Conservation (phyloP, 805 yeast species). For the Kazachstania taianensis region DNA sequence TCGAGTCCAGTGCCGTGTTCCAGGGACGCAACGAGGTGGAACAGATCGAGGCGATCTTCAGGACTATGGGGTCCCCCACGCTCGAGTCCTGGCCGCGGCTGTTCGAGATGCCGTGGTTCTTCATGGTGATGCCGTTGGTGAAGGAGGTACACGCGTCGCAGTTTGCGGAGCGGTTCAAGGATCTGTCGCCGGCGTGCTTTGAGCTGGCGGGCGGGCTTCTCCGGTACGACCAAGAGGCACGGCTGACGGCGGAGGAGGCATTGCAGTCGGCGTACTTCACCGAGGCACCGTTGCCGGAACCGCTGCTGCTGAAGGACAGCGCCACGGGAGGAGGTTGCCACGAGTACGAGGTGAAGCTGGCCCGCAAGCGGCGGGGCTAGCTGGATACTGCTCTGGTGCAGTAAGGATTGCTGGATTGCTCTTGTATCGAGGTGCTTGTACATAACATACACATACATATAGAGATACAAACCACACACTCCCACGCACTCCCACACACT, state of each 20-base stretch:
- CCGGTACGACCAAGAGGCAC: conserved; percentile 52
- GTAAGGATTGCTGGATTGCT: background rate
- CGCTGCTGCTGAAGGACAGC: conserved; percentile 42
- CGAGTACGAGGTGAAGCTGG: conserved; percentile 62
- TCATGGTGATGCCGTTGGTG: conserved; percentile 56
- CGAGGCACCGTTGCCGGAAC: conserved; percentile 57
- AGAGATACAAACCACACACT: background rate
- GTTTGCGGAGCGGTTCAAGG: conserved; percentile 36
- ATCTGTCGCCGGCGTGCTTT: conserved; percentile 41
- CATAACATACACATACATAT: background rate
- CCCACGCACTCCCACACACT: background rate
- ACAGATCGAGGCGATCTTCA: conserved; percentile 67
- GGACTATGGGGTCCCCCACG: conserved; percentile 81
- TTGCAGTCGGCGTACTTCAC: conserved; percentile 60
- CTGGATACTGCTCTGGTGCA: conserved; percentile 1
- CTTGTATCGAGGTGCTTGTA: background rate
- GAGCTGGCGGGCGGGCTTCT: conserved; percentile 58
- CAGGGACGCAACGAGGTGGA: conserved; percentile 85
- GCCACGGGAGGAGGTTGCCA: conserved; percentile 76
- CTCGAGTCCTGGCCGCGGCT: conserved; percentile 65
- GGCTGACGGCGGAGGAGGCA: conserved; percentile 64
- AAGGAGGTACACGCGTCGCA: conserved; percentile 18
- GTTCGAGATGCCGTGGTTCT: conserved; percentile 86
- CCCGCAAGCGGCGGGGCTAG: conserved; percentile 50
- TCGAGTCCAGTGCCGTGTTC: conserved; percentile 64